These are phyloP conservation scores for Apophysomyces variabilis DNA, from an alignment of 371 early-diverging fungal species.

Conservation along the genomic window DNA sequence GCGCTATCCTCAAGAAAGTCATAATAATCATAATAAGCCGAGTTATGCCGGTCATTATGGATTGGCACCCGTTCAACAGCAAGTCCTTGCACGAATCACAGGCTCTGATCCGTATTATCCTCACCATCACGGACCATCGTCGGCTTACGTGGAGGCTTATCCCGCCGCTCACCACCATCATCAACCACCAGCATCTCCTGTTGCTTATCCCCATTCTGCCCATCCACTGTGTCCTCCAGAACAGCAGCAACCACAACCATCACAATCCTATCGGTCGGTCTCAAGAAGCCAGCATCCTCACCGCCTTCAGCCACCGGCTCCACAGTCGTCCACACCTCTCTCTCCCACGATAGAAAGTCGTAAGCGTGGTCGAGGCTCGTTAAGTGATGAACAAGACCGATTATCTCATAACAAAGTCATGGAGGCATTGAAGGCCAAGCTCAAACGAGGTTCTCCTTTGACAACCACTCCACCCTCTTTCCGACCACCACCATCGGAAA, in stretches of 20 bases:
- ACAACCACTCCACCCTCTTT: background rate
- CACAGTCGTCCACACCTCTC: conserved; percentile 4
- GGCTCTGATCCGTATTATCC: conserved; percentile 10
- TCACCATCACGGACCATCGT: conserved; percentile 14
- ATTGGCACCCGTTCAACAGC: conserved; percentile 42
- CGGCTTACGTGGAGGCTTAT: conserved; percentile 9
- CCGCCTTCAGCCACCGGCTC: background rate
- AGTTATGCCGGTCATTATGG: conserved; percentile 22
- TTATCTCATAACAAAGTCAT: conserved; percentile 40
- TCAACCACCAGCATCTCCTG: conserved; percentile 29
- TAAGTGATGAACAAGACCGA: conserved; percentile 15
- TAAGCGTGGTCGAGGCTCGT: background rate
- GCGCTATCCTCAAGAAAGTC: conserved; percentile 4
- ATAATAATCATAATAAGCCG: conserved; percentile 1
- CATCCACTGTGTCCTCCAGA: conserved; percentile 41
- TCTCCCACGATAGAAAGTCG: conserved; percentile 8
- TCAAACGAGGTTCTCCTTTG: conserved; percentile 28
- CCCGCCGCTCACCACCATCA: conserved; percentile 12
- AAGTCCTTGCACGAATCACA: conserved; percentile 38
- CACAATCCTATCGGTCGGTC: conserved; percentile 1
- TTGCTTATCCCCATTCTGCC: conserved; percentile 40
- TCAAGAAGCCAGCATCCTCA: conserved; percentile 8
- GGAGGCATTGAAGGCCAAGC: conserved; percentile 44
- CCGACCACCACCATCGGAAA: conserved; percentile 11
- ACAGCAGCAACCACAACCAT: background rate